Conservation (phyloP, 2,329 filamentous ascomycete species). For the Penicillium paneum region DNA sequence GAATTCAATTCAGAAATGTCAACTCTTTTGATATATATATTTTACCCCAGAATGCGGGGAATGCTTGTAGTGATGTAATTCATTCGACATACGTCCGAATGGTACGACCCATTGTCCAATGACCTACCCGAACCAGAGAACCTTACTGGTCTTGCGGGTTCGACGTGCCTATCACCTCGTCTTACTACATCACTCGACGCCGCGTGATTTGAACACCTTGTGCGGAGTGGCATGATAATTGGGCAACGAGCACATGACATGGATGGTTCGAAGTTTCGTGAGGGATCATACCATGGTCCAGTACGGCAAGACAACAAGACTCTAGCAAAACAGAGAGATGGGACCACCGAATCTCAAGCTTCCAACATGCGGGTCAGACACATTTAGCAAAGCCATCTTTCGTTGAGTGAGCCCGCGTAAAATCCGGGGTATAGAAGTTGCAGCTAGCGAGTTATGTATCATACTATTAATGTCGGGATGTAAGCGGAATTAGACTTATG, state of each 20-base stretch:
- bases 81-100: neutral
- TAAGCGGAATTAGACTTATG: too few relatives aligned
- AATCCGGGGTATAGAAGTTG: too few relatives aligned
- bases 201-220: neutral
- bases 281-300: neutral
- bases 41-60: slow-evolving; percentile 2
- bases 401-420: too few relatives aligned
- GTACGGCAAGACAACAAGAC: neutral
- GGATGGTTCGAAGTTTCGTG: neutral
- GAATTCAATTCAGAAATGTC: neutral
- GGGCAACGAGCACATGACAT: neutral
- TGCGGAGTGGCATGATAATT: neutral
- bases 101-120: slow-evolving; percentile 6
- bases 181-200: neutral
- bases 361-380: too few relatives aligned
- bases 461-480: too few relatives aligned
- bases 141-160: neutral
- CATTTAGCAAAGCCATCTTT: too few relatives aligned
- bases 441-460: too few relatives aligned
- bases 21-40: neutral
- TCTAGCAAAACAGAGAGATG: neutral
- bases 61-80: slow-evolving; percentile 7
- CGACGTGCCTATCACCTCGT: neutral
- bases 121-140: neutral
- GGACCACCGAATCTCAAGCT: neutral